Evolutionary conservation across 768 basidiomycete genomes (phyloP).

Genomic region (Mrakia gelida): DNA sequence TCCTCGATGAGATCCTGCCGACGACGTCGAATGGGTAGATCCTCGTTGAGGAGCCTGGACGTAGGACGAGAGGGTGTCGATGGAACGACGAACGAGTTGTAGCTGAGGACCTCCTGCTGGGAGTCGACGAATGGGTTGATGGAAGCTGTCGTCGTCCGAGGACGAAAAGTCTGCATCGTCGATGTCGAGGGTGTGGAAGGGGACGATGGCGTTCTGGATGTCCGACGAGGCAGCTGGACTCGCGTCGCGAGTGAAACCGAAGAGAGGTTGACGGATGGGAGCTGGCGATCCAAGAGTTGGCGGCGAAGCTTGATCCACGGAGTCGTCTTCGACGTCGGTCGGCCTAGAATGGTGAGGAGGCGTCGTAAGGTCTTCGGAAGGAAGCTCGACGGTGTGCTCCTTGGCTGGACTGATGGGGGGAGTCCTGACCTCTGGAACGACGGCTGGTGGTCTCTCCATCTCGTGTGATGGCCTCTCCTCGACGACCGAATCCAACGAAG

Average conservation of each 20-base stretch:
- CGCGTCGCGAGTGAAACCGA: not conserved
- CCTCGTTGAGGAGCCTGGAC: constrained; percentile 17
- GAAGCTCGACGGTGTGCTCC: not conserved
- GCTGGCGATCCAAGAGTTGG: not conserved
- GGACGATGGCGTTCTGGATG: constrained; percentile 25
- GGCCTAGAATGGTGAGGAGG: not conserved
- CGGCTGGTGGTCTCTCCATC: not conserved
- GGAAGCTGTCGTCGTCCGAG: constrained; percentile 13
- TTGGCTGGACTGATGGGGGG: not conserved
- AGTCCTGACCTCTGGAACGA: not conserved
- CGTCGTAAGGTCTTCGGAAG: not conserved
- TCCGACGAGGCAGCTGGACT: not conserved
- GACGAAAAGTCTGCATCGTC: constrained; percentile 27
- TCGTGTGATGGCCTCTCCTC: constrained; percentile 27
- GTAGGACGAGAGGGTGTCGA: constrained; percentile 16
- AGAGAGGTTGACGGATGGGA: not conserved
- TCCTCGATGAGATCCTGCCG: not conserved
- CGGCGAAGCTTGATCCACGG: not conserved
- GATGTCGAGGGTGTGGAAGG: constrained; percentile 24
- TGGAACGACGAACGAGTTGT: constrained; percentile 20
- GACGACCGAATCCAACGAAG: constrained; percentile 10
- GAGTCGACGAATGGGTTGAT: not conserved
- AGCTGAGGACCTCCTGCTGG: constrained; percentile 12
- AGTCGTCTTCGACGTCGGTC: not conserved
- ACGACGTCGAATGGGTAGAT: not conserved